Base-by-base conservation (phyloP, 169 alveolate genomes). In the Plasmodium falciparum region DNA sequence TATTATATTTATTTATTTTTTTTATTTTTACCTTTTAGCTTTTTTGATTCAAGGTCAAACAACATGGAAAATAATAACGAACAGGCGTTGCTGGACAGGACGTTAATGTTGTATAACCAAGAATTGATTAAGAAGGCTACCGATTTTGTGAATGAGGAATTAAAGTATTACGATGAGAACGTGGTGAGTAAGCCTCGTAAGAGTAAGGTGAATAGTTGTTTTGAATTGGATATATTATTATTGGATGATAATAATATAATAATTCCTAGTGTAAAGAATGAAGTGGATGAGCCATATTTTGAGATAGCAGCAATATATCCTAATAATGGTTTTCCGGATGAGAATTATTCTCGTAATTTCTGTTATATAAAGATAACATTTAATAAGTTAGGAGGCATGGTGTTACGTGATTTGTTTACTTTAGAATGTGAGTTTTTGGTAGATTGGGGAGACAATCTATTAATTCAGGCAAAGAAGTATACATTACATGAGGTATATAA, bases 401-500 rank as follows among this genome's bases (percentile, higher is more conserved):
- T 92, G 2, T 90, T 92, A 12, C 39, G 95, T 20, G 95, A 92
- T 62, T 47, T 92, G 61, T 92, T 92, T 88, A 92, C 93, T 1
- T 67, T 92, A 1, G 95, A 92, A 61, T 92, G 95, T 59, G 95
- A 92, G 73, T 70, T 92, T 33, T 88, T 92, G 7, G 95, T 92
- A n/a, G 95, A 92, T 17, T 92, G 95, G 95, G 95, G 95, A 9
- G 95, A 92, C 24, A 92, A 92, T 15, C 83, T 92, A 8, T 71
- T 92, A 26, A 92, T 91, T 9, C 95, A 92, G 73, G 95, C 95
- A 4, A 66, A 91, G 45, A 92, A 92, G 69, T 92, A 89, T 62
- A 92, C 95, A 2, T 63, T 92, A 0, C 92, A 74, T 62, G 95
- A 92, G 49, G 72, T 88, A 6, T 92, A 90, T 45, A 88, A 88